Evolutionary conservation across 176 grass and related monocot species (phyloP).

Genomic region (Aegilops speltoides): DNA sequence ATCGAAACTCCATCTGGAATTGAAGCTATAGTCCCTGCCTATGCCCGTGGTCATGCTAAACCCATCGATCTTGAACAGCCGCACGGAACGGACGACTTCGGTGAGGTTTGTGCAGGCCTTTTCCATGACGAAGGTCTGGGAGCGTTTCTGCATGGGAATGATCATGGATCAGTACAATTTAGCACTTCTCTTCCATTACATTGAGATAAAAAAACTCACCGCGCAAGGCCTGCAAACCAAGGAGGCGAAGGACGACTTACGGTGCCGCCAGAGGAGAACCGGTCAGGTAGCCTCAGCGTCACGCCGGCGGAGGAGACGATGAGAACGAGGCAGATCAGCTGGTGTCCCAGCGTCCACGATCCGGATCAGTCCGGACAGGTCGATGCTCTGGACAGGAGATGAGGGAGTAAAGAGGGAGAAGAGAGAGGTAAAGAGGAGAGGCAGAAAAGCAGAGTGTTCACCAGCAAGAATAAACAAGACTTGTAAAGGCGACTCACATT

Average conservation of each 20-base stretch:
- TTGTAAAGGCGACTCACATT: neutral
- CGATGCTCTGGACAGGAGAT: neutral
- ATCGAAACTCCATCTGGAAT: neutral
- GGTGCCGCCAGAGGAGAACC: too few relatives aligned
- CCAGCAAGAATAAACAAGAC: neutral
- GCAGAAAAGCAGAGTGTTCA: neutral
- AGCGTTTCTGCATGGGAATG: neutral
- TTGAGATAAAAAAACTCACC: too few relatives aligned
- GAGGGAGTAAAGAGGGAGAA: too few relatives aligned
- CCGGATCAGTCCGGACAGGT: neutral
- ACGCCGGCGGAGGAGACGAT: neutral
- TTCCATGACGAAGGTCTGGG: neutral
- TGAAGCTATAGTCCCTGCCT: fast-evolving
- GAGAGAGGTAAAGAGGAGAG: too few relatives aligned
- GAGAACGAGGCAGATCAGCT: neutral
- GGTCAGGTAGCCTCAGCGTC: too few relatives aligned
- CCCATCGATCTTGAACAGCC: neutral
- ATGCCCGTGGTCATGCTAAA: neutral
- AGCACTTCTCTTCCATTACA: too few relatives aligned
- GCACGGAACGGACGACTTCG: neutral
- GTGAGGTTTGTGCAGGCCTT: neutral
- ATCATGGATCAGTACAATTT: neutral
- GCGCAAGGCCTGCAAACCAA: too few relatives aligned
- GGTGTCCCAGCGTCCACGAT: neutral
- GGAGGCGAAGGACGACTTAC: too few relatives aligned